Conservation (phyloP, 495 filamentous ascomycete species). For the Penicillium angulare region DNA sequence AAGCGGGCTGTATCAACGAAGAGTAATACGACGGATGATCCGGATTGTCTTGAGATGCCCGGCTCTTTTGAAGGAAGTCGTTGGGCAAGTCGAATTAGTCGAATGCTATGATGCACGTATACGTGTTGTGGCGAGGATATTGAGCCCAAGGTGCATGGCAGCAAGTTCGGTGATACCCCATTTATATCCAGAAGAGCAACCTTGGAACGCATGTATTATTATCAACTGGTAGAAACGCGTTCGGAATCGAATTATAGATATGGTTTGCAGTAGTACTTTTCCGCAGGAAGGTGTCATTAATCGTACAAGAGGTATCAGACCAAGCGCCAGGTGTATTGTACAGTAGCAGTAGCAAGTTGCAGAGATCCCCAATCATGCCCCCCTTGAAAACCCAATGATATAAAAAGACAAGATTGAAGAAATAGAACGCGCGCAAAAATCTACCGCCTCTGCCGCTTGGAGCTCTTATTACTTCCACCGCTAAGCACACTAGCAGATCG, state of each 20-base stretch:
- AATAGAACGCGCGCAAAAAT: neutral
- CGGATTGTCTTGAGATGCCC: constrained; percentile 31
- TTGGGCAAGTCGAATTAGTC: constrained; percentile 26
- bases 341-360: constrained; percentile 4
- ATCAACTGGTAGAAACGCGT: constrained; percentile 6
- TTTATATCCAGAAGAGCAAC: constrained; percentile 10
- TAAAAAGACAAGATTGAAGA: constrained; percentile 3
- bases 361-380: too few relatives aligned
- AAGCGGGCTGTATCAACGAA: constrained; percentile 14
- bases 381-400: neutral
- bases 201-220: constrained; percentile 13
- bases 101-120: constrained; percentile 1
- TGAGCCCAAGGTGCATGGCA: neutral
- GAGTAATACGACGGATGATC: constrained; percentile 18
- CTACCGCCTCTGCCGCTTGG: constrained; percentile 70
- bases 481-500: constrained; percentile 76
- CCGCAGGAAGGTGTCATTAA: constrained; percentile 26
- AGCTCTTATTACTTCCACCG: constrained; percentile 63
- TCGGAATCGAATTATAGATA: constrained; percentile 13
- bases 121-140: neutral
- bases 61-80: constrained; percentile 27
- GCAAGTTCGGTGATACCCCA: neutral
- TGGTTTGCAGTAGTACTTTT: constrained; percentile 4
- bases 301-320: constrained; percentile 38
- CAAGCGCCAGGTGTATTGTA: constrained; percentile 8